These are phyloP conservation scores for Suaeda aralocaspica DNA, from an alignment of 148 eudicot species.

Conservation along the genomic window DNA sequence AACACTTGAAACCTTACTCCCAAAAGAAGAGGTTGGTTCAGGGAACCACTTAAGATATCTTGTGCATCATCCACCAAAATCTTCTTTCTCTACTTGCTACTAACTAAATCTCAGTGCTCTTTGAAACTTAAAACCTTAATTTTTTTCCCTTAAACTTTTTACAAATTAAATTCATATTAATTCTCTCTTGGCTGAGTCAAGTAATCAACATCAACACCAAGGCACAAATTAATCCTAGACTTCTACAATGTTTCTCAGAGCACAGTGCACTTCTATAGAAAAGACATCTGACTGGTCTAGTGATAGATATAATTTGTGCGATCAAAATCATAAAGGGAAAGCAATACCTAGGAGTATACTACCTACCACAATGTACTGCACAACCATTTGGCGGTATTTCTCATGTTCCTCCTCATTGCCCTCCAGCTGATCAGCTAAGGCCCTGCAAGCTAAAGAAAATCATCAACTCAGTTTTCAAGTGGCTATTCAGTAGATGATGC, in stretches of 20 bases:
- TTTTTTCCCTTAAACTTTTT: too few relatives aligned
- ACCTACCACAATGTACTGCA: constrained; percentile 60
- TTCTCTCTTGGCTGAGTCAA: neutral
- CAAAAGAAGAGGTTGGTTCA: too few relatives aligned
- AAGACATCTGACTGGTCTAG: neutral
- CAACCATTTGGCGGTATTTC: constrained; percentile 79
- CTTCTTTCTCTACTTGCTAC: too few relatives aligned
- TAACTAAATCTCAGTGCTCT: too few relatives aligned
- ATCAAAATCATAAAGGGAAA: neutral
- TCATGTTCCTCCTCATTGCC: constrained; percentile 78
- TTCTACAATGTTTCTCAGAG: neutral
- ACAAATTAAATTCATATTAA: too few relatives aligned
- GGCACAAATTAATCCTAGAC: neutral
- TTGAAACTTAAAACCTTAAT: too few relatives aligned
- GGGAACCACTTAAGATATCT: too few relatives aligned
- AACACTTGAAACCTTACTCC: too few relatives aligned
- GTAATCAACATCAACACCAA: constrained; percentile 4
- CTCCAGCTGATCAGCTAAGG: constrained; percentile 88
- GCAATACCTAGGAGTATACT: neutral
- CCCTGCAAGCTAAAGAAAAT: constrained; percentile 51
- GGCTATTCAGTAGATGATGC: neutral
- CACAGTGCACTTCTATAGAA: neutral
- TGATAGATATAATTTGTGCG: neutral
- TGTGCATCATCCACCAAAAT: too few relatives aligned
- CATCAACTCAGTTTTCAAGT: constrained; percentile 26